phyloP scores from a whole-genome alignment of 2,329 filamentous ascomycete genomes.

The Didymella pomorum region DNA sequence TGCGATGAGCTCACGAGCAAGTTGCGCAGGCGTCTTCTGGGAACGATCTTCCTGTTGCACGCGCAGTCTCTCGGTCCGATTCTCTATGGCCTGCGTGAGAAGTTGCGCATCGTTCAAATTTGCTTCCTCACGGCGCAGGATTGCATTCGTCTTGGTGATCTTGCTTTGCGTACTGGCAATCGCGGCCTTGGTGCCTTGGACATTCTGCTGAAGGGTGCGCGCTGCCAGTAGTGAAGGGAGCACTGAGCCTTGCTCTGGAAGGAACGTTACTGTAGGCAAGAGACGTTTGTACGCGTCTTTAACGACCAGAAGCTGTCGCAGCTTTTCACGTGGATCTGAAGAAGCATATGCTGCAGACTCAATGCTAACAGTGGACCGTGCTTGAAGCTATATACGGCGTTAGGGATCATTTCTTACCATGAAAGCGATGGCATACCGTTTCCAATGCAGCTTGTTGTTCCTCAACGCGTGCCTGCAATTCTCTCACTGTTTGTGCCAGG shows the following conservation, averaged over 20 bases:
- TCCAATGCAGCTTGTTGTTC: constrained; percentile 58
- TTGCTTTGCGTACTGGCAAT: constrained; percentile 57
- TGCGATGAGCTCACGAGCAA: constrained; percentile 68
- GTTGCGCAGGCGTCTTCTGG: constrained; percentile 67
- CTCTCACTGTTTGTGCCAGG: constrained; percentile 72
- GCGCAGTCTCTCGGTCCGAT: constrained; percentile 67
- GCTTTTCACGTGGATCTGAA: constrained; percentile 43
- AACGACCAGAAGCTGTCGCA: constrained; percentile 61
- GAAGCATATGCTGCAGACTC: constrained; percentile 45
- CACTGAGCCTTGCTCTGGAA: constrained; percentile 72
- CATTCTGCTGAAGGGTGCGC: constrained; percentile 70
- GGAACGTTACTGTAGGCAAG: constrained; percentile 67
- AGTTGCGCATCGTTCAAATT: constrained; percentile 58
- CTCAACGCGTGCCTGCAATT: constrained; percentile 65
- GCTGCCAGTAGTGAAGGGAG: constrained; percentile 76
- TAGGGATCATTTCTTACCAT: not conserved
- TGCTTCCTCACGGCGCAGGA: constrained; percentile 56
- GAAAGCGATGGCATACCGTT: constrained; percentile 45
- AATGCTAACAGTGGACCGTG: constrained; percentile 34
- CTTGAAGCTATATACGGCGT: constrained; percentile 55
- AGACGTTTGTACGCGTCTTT: constrained; percentile 72
- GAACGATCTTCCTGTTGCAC: constrained; percentile 65
- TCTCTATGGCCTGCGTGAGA: constrained; percentile 59
- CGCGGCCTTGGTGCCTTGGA: constrained; percentile 69
- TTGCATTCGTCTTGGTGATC: constrained; percentile 50